Evolutionary conservation across 2,329 filamentous ascomycete species (phyloP).

Genomic region (Didymella lethalis): DNA sequence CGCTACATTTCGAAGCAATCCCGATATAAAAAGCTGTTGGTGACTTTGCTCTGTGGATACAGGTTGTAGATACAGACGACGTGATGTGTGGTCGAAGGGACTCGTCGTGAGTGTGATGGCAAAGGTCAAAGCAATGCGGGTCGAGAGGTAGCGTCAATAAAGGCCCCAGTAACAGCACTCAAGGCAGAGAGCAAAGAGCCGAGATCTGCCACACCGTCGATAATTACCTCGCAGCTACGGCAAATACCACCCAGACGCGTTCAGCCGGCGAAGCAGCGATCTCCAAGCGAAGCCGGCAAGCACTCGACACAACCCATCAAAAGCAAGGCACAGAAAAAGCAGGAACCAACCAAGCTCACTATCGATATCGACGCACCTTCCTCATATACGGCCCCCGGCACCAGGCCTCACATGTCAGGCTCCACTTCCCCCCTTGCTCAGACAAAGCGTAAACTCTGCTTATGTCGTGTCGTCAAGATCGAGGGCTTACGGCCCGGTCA

Average conservation of each 20-base stretch:
- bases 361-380: conserved; percentile 11
- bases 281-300: conserved; percentile 3
- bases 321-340: background rate
- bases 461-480: conserved; percentile 12
- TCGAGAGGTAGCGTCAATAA: background rate
- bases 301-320: background rate
- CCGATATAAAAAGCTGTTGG: too few species aligned
- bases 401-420: conserved; percentile 7
- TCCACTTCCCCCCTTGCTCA: conserved; percentile 21
- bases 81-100: too few species aligned
- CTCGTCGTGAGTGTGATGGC: too few species aligned
- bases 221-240: background rate
- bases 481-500: conserved; percentile 1
- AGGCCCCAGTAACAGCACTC: background rate
- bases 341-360: background rate
- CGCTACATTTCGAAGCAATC: too few species aligned
- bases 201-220: background rate
- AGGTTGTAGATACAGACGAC: too few species aligned
- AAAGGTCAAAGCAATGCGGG: too few species aligned
- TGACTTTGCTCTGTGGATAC: too few species aligned
- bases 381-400: background rate
- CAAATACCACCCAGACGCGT: background rate
- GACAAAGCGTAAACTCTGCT: conserved; percentile 17
- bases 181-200: too few species aligned
- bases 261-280: background rate